A percentile compares a stretch with the other conserved stretches of the same genome.
Evolutionary conservation across 1,284 basidiomycete genomes (phyloP).

Genomic region (Sutorius eximius): DNA sequence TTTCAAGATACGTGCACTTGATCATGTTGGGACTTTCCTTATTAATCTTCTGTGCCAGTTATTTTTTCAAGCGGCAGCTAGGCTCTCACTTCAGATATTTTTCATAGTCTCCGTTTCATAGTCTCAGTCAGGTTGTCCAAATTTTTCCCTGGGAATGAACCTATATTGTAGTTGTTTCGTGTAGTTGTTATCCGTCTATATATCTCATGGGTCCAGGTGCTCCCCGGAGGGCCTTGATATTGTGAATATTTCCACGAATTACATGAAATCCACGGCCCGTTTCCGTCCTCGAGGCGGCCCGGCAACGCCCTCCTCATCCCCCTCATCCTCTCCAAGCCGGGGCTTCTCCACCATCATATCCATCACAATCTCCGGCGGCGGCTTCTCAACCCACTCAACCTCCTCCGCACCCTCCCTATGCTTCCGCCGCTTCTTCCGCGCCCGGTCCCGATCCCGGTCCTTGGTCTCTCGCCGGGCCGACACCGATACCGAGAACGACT

Average conservation of each 20-base stretch:
- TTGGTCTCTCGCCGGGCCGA: constrained; percentile 31
- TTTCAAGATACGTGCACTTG: no score
- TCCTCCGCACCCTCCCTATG: constrained; percentile 38
- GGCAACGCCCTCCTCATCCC: constrained; percentile 11
- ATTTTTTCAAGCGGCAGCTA: no score
- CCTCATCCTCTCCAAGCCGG: neutral
- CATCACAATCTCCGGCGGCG: constrained; percentile 24
- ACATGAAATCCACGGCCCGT: constrained; percentile 61
- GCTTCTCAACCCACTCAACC: constrained; percentile 38
- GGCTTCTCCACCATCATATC: constrained; percentile 11
- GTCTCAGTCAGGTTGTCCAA: no score
- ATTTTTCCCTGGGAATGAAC: no score
- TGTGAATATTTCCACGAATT: constrained; percentile 1
- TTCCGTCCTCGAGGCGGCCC: constrained; percentile 49
- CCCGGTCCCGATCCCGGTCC: constrained; percentile 44
- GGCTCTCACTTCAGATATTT: no score
- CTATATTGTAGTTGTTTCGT: no score
- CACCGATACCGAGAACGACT: constrained; percentile 35
- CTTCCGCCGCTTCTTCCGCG: constrained; percentile 49
- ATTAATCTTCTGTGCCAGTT: no score
- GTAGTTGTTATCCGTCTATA: no score
- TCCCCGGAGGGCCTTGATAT: no score
- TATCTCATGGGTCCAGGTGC: no score
- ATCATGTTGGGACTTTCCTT: no score
- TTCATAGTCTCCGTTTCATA: no score